A percentile compares a stretch with the other conserved stretches of the same genome.
Evolutionary conservation across 1,139 yeast species (phyloP).

Genomic region (Saccharomyces hybrid): DNA sequence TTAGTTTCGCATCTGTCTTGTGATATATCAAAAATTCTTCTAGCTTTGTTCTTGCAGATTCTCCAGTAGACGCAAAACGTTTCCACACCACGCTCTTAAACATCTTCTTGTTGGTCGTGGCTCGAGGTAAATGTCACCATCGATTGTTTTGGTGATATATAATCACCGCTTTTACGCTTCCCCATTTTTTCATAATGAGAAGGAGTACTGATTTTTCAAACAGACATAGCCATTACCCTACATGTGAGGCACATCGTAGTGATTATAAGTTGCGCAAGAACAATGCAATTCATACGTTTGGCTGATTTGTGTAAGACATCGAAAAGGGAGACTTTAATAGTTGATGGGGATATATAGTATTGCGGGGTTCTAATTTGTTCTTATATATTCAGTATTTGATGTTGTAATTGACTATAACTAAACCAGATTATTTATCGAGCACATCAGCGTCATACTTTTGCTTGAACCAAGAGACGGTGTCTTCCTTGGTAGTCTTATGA

Average conservation of each 20-base stretch:
- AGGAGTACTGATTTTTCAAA: neutral
- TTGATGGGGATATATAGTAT: neutral
- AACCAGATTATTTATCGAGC: too few species aligned
- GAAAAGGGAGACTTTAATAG: neutral
- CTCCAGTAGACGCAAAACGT: constrained; percentile 10
- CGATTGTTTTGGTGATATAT: too few species aligned
- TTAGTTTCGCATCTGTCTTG: constrained; percentile 23
- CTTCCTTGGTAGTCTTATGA: too few species aligned
- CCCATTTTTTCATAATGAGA: neutral
- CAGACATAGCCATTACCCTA: neutral
- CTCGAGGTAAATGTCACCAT: neutral
- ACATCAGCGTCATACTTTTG: too few species aligned
- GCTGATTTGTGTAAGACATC: neutral
- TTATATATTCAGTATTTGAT: neutral
- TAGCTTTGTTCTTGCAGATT: constrained; percentile 11
- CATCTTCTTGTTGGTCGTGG: neutral
- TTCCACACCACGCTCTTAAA: neutral
- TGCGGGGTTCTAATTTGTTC: neutral
- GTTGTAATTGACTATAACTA: neutral
- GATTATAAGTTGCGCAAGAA: neutral
- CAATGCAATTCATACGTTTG: neutral
- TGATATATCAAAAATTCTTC: constrained; percentile 23
- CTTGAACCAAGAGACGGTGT: too few species aligned
- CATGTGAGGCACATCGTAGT: neutral
- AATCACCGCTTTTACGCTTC: neutral